Conservation (phyloP, 257 asterid species). For the Apocynum venetum region DNA sequence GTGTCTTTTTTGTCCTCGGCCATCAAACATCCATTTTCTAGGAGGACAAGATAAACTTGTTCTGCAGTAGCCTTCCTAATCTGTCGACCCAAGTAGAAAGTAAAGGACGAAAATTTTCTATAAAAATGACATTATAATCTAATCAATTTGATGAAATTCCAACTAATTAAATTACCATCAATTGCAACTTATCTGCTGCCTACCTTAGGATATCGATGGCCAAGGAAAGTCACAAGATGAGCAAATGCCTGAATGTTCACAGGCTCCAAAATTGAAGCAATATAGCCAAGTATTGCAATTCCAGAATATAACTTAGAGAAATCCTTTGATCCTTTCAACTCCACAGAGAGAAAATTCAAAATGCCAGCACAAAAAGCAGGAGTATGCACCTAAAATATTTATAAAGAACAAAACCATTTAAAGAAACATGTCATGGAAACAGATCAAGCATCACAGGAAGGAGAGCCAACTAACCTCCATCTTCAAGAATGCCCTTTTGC, state of each 20-base stretch:
- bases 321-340: slow-evolving; percentile 82
- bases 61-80: slow-evolving; percentile 79
- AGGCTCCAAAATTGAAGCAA: slow-evolving; percentile 63
- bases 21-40: slow-evolving; percentile 54
- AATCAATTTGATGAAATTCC: background rate
- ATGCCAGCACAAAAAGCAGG: slow-evolving; percentile 61
- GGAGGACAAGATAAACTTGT: slow-evolving; percentile 75
- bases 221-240: slow-evolving; percentile 62
- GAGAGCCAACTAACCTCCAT: slow-evolving; percentile 69
- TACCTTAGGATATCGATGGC: slow-evolving; percentile 90
- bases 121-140: too few species aligned
- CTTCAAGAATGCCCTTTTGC: slow-evolving; percentile 64
- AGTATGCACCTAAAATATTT: slow-evolving; percentile 52
- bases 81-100: slow-evolving; percentile 31
- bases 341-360: slow-evolving; percentile 58
- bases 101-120: background rate
- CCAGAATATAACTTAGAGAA: slow-evolving; percentile 77
- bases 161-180: background rate
- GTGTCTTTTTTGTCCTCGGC: slow-evolving; percentile 54
- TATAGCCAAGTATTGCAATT: slow-evolving; percentile 80
- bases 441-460: background rate
- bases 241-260: slow-evolving; percentile 56
- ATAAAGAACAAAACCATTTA: slow-evolving; percentile 2
- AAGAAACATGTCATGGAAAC: background rate
- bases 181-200: slow-evolving; percentile 2